These are phyloP conservation scores for Exophiala viscosa DNA, from an alignment of 2,329 filamentous ascomycete genomes.

Conservation along the genomic window DNA sequence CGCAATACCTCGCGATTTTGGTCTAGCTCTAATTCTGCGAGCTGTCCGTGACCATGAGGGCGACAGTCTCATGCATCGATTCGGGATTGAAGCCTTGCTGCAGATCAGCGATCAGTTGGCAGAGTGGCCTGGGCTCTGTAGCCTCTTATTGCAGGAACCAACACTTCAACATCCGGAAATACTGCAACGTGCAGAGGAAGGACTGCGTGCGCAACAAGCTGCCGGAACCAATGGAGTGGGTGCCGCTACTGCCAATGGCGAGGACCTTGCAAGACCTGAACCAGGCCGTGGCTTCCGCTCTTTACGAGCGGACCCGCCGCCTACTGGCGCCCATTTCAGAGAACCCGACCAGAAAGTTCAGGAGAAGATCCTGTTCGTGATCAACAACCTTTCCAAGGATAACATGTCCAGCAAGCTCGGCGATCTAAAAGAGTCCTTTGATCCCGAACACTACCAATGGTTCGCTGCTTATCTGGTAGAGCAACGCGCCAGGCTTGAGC, in stretches of 20 bases:
- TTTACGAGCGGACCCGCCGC: constrained; percentile 69
- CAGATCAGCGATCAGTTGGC: constrained; percentile 77
- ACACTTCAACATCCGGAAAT: constrained; percentile 81
- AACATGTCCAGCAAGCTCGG: constrained; percentile 80
- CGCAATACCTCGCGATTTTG: constrained; percentile 84
- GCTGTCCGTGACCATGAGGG: constrained; percentile 80
- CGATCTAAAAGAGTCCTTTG: constrained; percentile 74
- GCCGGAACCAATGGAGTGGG: constrained; percentile 48
- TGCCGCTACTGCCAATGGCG: constrained; percentile 66
- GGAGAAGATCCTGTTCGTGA: constrained; percentile 88
- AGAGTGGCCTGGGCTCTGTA: constrained; percentile 96
- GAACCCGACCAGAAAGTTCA: constrained; percentile 81
- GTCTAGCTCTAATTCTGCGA: constrained; percentile 96
- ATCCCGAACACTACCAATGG: constrained; percentile 85
- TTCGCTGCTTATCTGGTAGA: constrained; percentile 94
- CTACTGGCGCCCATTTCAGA: constrained; percentile 63
- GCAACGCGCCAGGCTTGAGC: constrained; percentile 93
- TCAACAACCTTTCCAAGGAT: constrained; percentile 92
- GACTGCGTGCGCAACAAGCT: constrained; percentile 58
- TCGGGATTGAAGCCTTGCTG: constrained; percentile 89
- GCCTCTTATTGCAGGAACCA: constrained; percentile 75
- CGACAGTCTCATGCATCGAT: constrained; percentile 94
- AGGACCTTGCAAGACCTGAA: constrained; percentile 59
- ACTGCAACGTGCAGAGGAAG: constrained; percentile 75
- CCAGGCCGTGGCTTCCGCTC: constrained; percentile 68